Conservation (phyloP, 225 moss, liverwort and hornwort genomes). For the Lunularia cruciata region DNA sequence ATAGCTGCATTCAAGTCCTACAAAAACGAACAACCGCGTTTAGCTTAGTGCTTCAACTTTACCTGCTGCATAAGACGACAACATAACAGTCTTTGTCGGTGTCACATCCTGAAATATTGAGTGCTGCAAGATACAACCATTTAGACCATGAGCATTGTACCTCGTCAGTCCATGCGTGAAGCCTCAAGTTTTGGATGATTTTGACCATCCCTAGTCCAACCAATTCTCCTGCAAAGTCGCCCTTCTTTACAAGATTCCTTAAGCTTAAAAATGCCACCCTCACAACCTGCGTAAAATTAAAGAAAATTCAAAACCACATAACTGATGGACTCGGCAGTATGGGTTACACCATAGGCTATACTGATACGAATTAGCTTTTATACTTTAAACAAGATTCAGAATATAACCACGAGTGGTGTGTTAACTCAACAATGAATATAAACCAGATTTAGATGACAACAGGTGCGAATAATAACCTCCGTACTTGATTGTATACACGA, state of each 20-base stretch:
- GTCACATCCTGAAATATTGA: too few species aligned
- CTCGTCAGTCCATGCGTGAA: conserved; percentile 95
- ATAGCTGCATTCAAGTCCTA: conserved; percentile 89
- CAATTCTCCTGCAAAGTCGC: conserved; percentile 73
- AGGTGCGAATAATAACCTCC: too few species aligned
- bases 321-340: too few species aligned
- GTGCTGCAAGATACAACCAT: background rate
- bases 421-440: too few species aligned
- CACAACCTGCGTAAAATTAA: conserved; percentile 57
- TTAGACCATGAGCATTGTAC: conserved; percentile 39
- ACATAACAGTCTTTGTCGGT: too few species aligned
- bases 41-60: background rate
- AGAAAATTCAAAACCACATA: background rate
- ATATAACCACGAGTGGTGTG: too few species aligned
- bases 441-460: too few species aligned
- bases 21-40: conserved; percentile 14
- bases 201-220: conserved; percentile 81
- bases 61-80: too few species aligned
- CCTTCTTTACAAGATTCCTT: conserved; percentile 70
- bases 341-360: too few species aligned
- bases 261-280: conserved; percentile 80
- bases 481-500: too few species aligned
- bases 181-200: conserved; percentile 75
- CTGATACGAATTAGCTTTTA: too few species aligned
- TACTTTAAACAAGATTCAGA: too few species aligned